Evolutionary conservation across 1,139 yeast genomes (phyloP).

Genomic region (Meyerozyma athensensis): DNA sequence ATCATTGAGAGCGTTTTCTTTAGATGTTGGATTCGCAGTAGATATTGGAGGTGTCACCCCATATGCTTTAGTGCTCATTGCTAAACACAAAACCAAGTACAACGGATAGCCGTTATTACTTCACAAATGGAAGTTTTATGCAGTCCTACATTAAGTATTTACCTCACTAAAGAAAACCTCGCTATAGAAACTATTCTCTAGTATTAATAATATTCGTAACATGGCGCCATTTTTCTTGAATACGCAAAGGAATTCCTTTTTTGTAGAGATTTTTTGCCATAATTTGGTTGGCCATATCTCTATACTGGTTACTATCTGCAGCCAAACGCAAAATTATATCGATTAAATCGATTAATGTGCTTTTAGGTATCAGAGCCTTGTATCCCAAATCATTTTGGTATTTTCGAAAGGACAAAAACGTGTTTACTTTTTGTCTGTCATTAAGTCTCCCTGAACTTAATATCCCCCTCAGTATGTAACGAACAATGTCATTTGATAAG

Average conservation of each 20-base stretch:
- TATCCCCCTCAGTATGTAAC: conserved; percentile 23
- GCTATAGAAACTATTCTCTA: neutral
- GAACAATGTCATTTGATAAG: conserved; percentile 15
- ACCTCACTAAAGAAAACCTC: too few relatives aligned
- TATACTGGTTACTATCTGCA: neutral
- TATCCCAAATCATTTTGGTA: conserved; percentile 17
- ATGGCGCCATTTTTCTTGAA: neutral
- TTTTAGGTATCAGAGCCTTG: conserved; percentile 12
- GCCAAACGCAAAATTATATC: neutral
- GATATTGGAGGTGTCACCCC: conserved; percentile 95
- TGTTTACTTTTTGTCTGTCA: conserved; percentile 15
- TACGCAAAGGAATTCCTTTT: neutral
- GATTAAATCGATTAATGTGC: neutral
- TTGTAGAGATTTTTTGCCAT: neutral
- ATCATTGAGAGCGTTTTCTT: conserved; percentile 73
- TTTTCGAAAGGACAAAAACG: conserved; percentile 18
- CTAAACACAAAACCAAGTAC: neutral
- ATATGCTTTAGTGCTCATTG: conserved; percentile 51
- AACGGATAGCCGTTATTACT: neutral
- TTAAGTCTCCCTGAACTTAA: conserved; percentile 15
- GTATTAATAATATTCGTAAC: neutral
- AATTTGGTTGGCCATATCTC: neutral
- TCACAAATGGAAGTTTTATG: too few relatives aligned
- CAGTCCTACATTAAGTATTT: too few relatives aligned
- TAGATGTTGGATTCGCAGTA: conserved; percentile 73